phyloP scores from a whole-genome alignment of 768 basidiomycete species.

The Termitomyces sp. region DNA sequence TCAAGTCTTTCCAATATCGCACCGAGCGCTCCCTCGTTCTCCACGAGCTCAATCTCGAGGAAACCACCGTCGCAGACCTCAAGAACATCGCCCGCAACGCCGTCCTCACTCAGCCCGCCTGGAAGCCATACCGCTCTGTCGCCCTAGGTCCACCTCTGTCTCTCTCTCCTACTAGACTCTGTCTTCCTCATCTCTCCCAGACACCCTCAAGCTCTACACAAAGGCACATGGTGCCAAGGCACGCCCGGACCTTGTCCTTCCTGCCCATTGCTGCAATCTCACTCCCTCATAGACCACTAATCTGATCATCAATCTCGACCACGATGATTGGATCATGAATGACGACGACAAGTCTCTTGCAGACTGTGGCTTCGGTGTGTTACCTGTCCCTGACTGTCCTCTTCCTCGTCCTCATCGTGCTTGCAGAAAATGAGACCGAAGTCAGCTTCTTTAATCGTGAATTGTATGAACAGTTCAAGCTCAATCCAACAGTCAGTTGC shows the following conservation, averaged over 20 bases:
- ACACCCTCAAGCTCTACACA: constrained; percentile 92
- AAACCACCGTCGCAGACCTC: constrained; percentile 72
- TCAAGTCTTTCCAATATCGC: constrained; percentile 93
- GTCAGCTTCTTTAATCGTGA: constrained; percentile 84
- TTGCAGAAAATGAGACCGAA: constrained; percentile 91
- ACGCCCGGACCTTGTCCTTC: constrained; percentile 5
- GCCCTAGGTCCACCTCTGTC: constrained; percentile 48
- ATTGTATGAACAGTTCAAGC: constrained; percentile 76
- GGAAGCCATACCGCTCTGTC: constrained; percentile 83
- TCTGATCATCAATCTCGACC: constrained; percentile 95
- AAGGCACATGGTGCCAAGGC: constrained; percentile 95
- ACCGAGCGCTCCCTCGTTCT: constrained; percentile 87
- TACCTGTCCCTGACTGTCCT: background rate
- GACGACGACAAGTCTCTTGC: constrained; percentile 64
- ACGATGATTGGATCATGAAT: constrained; percentile 88
- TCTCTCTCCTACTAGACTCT: background rate
- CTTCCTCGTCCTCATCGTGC: background rate
- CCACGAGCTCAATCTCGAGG: constrained; percentile 73
- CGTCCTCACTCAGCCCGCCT: constrained; percentile 67
- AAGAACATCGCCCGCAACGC: constrained; percentile 70
- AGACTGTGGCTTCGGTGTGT: constrained; percentile 71
- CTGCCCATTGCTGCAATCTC: background rate
- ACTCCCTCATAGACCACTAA: constrained; percentile 72
- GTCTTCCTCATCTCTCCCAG: constrained; percentile 33
- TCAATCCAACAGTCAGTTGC: constrained; percentile 68